Conservation (phyloP, 2,329 filamentous ascomycete genomes). For the Hypoxylon sp. region DNA sequence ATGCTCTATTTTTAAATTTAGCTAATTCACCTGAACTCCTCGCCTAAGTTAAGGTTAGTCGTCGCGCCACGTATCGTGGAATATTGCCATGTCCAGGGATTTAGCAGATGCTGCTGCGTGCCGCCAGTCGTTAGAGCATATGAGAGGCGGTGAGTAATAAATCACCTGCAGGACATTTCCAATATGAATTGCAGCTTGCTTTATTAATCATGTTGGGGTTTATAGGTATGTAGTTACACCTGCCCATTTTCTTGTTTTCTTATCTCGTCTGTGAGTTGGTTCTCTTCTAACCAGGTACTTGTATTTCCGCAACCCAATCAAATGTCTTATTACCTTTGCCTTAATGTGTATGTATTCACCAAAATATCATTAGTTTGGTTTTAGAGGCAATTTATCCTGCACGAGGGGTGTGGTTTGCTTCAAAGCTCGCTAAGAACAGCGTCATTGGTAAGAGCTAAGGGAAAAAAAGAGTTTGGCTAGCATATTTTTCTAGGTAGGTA, state of each 20-base stretch:
- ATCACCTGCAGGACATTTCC: constrained; percentile 41
- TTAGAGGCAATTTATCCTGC: constrained; percentile 7
- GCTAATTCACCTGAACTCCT: constrained; percentile 31
- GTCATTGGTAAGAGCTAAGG: constrained; percentile 15
- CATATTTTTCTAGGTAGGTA: constrained; percentile 10
- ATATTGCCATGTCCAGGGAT: constrained; percentile 41
- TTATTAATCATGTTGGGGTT: constrained; percentile 30
- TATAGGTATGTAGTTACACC: constrained; percentile 22
- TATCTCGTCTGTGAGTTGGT: constrained; percentile 12
- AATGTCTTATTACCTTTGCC: constrained; percentile 3
- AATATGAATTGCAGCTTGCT: constrained; percentile 38
- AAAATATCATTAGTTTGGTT: constrained; percentile 9
- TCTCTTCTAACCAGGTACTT: neutral
- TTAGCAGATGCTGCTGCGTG: constrained; percentile 48
- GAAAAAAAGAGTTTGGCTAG: constrained; percentile 14
- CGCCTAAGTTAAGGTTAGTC: constrained; percentile 23
- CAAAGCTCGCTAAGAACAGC: constrained; percentile 1
- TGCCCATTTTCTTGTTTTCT: constrained; percentile 20
- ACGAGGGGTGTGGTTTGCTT: constrained; percentile 1
- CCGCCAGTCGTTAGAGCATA: constrained; percentile 45
- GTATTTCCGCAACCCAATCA: constrained; percentile 21
- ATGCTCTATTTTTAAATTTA: constrained; percentile 38
- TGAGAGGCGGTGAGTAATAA: constrained; percentile 52
- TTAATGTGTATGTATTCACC: constrained; percentile 12
- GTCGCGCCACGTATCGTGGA: constrained; percentile 49